Evolutionary conservation across 441 rosid genomes (phyloP), one percentile per base, ranked within the genome.

Genomic region (Syzygium syzygioides): DNA sequence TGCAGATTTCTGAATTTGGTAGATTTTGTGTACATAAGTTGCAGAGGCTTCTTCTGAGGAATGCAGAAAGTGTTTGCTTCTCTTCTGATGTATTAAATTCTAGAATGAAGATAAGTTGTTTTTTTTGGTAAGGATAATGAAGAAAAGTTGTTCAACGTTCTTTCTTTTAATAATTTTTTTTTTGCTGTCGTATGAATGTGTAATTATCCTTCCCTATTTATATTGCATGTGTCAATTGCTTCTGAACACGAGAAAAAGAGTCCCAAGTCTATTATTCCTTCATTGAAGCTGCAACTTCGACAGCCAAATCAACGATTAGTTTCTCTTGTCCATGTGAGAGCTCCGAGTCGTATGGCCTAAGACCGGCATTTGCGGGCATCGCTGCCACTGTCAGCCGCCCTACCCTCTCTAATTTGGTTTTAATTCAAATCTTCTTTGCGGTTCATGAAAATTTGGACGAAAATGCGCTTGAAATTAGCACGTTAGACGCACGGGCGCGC

Each of bases 351-450:
- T 71, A 32, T 32, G 25, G 25, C 25, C 45, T 32, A 66, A 18
- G 19, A 41, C 4, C 0, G 0, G 9, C 26, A 4, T 60, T 11
- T 15, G 66, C 32, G 0, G 9, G 32, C 32, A 4, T 12, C 0
- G 66, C 66, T 7, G 6, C 4, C 3, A 15, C 32, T 26, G 32
- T 30, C 3, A 3, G 1, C n/a, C 13, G 32, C 18, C 32, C 32
- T 28, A 5, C 9, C 1, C 66, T 60, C 2, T 1, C 1, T 60
- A 30, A 26, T 11, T 11, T 14, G 10, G 64, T 26, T 28, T 60
- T 0, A 28, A 60, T 13, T 7, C n/a, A 12, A 5, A 60, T 3
- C 28, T 60, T 18, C 14, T 34, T 34, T 19, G 48, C 4, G 34
- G 14, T 71, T 71, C 0, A 25, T 4, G 4, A 71, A 56, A 68